Base-by-base conservation (phyloP, 2,329 filamentous ascomycete genomes). In the Fusarium equiseti region DNA sequence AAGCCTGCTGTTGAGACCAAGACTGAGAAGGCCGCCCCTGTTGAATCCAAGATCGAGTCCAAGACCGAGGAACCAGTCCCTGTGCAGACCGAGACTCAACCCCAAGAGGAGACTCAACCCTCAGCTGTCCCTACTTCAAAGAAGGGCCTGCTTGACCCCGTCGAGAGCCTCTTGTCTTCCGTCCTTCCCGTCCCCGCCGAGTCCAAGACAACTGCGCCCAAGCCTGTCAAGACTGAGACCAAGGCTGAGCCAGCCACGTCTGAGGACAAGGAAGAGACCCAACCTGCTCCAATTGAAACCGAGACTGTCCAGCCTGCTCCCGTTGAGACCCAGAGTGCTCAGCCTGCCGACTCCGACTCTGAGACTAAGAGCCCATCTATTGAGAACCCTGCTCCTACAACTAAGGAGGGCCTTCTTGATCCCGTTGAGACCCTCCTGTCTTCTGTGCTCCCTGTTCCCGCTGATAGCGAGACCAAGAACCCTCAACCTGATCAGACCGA, bases 401-500 rank as follows among this genome's bases (percentile, higher is more conserved):
- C 63, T 9, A 63, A 66, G 13, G 57, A 53, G 22, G 70, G 63
- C 20, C 35, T 75, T 4, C 48, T 73, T n/a, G 71, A 74, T 20
- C 71, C 75, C 2, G 50, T 74, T 7, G 53, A 71, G 54, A 74
- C 65, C n/a, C 42, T 73, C 16, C 12, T 76, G 15, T 67, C 51
- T 22, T 68, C 68, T 5, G 22, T 68, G 22, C 52, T 70, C 8
- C 63, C 72, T 11, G 62, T 63, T 13, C 46, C 72, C 15, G 60
- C 44, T 9, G 46, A 65, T 6, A 70, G 48, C 22, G 48, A 70
- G 50, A 68, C 65, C 6, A 57, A 46, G 12, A 51, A 46, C 3
- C 55, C 70, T 15, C 22, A 59, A 10, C 51, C 68, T 38, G 58
- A 63, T 18, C 49, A 66, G 48, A 73, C 64, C 11, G 42, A 59